Conservation (phyloP, 2,329 filamentous ascomycete species). For the Aspergillus sp. region DNA sequence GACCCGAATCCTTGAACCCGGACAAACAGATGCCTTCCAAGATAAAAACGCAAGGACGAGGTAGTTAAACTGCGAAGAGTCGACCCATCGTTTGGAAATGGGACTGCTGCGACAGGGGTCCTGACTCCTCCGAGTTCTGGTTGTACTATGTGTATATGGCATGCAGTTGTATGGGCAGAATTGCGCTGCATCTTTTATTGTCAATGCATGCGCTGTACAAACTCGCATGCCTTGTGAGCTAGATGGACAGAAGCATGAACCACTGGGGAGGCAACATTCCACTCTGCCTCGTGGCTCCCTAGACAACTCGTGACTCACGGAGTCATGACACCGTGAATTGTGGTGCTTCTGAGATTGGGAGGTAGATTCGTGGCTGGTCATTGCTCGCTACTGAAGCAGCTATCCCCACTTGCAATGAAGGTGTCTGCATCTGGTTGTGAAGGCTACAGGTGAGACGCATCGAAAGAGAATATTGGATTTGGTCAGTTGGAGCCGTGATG, state of each 20-base stretch:
- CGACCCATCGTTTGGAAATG: not conserved
- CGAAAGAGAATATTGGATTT: not conserved
- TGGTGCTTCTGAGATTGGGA: too few species aligned
- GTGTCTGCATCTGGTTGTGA: not conserved
- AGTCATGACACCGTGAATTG: too few species aligned
- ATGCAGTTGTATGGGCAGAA: slow-evolving; percentile 18
- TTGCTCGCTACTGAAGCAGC: too few species aligned
- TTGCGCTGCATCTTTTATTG: slow-evolving; percentile 5
- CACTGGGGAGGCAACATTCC: not conserved
- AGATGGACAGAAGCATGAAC: slow-evolving; percentile 13
- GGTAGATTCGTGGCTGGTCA: too few species aligned
- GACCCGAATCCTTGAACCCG: not conserved
- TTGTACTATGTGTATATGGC: slow-evolving; percentile 11
- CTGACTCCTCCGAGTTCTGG: not conserved
- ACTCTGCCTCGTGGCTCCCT: not conserved
- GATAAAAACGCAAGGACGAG: not conserved
- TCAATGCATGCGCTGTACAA: not conserved
- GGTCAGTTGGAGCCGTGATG: not conserved
- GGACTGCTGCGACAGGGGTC: not conserved
- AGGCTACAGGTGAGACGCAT: not conserved
- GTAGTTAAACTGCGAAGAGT: not conserved
- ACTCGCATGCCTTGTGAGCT: slow-evolving; percentile 14
- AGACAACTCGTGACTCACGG: not conserved
- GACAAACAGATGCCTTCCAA: not conserved
- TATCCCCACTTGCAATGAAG: too few species aligned